Conservation (phyloP, 108 stramenopile genomes). For the Skeletonema marinoi region DNA sequence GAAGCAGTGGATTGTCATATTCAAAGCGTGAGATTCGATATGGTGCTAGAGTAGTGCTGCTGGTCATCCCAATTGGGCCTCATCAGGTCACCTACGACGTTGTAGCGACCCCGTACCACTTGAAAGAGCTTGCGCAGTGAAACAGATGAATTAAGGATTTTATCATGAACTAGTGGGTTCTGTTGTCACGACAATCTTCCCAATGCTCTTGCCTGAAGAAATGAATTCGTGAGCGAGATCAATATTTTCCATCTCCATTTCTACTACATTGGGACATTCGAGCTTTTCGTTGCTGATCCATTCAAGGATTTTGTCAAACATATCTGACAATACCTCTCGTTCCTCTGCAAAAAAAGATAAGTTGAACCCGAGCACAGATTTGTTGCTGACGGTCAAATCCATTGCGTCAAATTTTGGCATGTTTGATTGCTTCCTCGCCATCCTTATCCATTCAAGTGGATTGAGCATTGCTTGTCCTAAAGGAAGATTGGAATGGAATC, state of each 20-base stretch:
- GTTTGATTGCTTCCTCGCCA: constrained; percentile 58
- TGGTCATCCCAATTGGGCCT: too few relatives aligned
- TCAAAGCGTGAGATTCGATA: too few relatives aligned
- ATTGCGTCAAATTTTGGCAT: constrained; percentile 92
- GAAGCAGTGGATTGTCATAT: too few relatives aligned
- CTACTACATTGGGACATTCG: constrained; percentile 57
- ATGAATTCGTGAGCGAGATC: constrained; percentile 77
- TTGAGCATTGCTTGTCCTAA: constrained; percentile 67
- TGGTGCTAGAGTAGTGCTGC: too few relatives aligned
- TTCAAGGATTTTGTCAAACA: constrained; percentile 73
- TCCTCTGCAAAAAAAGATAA: constrained; percentile 89
- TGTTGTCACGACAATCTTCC: constrained; percentile 80
- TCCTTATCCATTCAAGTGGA: constrained; percentile 80
- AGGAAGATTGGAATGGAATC: constrained; percentile 89
- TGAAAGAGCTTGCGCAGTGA: too few relatives aligned
- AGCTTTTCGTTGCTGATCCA: constrained; percentile 68
- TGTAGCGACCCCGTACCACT: too few relatives aligned
- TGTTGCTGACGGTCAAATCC: constrained; percentile 73
- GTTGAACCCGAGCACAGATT: constrained; percentile 84
- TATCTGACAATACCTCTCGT: constrained; percentile 57
- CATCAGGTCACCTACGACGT: too few relatives aligned
- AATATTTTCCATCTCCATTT: constrained; percentile 67
- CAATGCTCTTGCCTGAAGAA: constrained; percentile 80
- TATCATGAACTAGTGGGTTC: background rate
- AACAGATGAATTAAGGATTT: too few relatives aligned